Percentiles rank a stretch among this genome's conserved stretches.
phyloP scores from a whole-genome alignment of 2,329 filamentous ascomycete genomes.

The Harringtonia aguacate region DNA sequence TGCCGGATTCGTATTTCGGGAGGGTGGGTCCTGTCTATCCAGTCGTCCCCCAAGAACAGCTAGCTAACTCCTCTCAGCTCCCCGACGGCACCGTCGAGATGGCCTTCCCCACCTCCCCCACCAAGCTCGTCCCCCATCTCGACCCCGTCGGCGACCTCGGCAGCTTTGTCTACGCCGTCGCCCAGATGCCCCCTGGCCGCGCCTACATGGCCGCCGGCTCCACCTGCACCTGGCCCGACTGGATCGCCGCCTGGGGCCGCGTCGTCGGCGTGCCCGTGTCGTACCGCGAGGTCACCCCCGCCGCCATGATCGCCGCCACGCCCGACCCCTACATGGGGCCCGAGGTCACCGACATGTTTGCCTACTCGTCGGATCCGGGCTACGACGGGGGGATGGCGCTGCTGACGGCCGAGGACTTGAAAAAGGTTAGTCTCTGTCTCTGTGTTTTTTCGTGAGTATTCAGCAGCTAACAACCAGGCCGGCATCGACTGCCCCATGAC shows the following conservation, averaged over 20 bases:
- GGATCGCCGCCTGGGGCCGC: conserved; percentile 28
- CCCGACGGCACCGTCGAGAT: conserved; percentile 33
- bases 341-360: conserved; percentile 35
- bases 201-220: conserved; percentile 37
- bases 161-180: conserved; percentile 35
- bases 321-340: conserved; percentile 28
- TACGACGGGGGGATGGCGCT: conserved; percentile 36
- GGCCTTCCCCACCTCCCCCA: conserved; percentile 31
- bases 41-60: no score
- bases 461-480: conserved; percentile 14
- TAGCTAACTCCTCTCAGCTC: no score
- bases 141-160: conserved; percentile 35
- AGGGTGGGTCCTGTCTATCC: conserved; percentile 25
- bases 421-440: conserved; percentile 27
- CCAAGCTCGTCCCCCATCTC: conserved; percentile 30
- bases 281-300: conserved; percentile 28
- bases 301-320: conserved; percentile 27
- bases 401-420: conserved; percentile 30
- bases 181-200: conserved; percentile 36
- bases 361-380: conserved; percentile 34
- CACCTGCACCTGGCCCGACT: conserved; percentile 34
- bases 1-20: conserved; percentile 32
- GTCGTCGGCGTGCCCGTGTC: conserved; percentile 21
- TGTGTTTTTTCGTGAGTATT: no score
- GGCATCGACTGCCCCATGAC: conserved; percentile 34